phyloP scores from a whole-genome alignment of 768 basidiomycete genomes.

The Agaricus sinodeliciosus region DNA sequence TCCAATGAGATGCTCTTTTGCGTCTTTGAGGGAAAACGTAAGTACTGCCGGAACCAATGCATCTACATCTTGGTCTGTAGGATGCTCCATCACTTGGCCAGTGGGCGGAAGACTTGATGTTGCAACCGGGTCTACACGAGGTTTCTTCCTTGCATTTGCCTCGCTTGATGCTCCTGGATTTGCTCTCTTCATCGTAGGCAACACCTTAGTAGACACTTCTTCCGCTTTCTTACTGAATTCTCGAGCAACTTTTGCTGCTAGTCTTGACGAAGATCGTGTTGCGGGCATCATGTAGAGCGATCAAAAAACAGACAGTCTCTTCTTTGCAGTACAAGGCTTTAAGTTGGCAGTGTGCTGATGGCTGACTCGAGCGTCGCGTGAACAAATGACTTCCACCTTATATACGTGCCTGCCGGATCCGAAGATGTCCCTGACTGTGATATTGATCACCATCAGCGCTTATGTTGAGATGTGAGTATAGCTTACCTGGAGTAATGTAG shows the following conservation, averaged over 20 bases:
- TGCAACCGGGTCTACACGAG: constrained; percentile 5
- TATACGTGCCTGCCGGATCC: neutral
- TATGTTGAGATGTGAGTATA: neutral
- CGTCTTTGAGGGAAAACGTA: constrained; percentile 71
- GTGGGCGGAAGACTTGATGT: constrained; percentile 8
- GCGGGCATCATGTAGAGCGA: constrained; percentile 21
- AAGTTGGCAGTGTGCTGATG: neutral
- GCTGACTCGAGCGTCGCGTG: neutral
- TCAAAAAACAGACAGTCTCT: neutral
- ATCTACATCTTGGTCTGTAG: constrained; percentile 13
- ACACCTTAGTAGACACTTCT: constrained; percentile 4
- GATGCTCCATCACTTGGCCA: constrained; percentile 1
- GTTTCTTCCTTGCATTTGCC: constrained; percentile 12
- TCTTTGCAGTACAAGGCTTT: neutral
- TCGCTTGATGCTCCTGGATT: constrained; percentile 8
- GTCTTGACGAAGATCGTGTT: constrained; percentile 26
- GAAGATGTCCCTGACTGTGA: constrained; percentile 1
- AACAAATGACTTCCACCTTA: neutral
- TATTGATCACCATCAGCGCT: neutral
- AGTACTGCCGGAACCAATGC: constrained; percentile 61
- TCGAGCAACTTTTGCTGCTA: constrained; percentile 8
- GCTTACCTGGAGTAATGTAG: too few relatives aligned
- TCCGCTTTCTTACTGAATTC: neutral
- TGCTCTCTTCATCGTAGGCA: constrained; percentile 17
- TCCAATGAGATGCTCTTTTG: constrained; percentile 60